Conservation (phyloP, 805 yeast genomes). For the Tetrapisispora pingtungensis region DNA sequence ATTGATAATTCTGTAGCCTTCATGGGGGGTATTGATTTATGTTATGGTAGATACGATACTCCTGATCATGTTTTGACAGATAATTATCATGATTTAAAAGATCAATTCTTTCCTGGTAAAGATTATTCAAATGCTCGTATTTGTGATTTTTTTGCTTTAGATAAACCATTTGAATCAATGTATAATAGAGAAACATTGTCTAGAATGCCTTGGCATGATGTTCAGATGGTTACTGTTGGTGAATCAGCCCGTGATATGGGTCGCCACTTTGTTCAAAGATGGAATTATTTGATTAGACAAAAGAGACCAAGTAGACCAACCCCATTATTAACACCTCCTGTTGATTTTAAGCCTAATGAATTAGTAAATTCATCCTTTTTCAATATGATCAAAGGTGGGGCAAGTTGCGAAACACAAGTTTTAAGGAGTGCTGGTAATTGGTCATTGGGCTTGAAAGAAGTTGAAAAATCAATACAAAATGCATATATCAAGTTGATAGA, state of each 20-base stretch:
- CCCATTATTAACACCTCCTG: slow-evolving; percentile 85
- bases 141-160: slow-evolving; percentile 71
- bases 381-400: slow-evolving; percentile 39
- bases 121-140: slow-evolving; percentile 95
- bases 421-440: slow-evolving; percentile 84
- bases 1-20: slow-evolving; percentile 84
- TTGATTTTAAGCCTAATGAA: slow-evolving; percentile 72
- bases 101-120: slow-evolving; percentile 82
- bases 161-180: slow-evolving; percentile 85
- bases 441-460: slow-evolving; percentile 82
- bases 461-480: slow-evolving; percentile 82
- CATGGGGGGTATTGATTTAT: slow-evolving; percentile 90
- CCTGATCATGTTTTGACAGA: slow-evolving; percentile 89
- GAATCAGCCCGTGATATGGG: slow-evolving; percentile 88
- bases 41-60: slow-evolving; percentile 93
- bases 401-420: slow-evolving; percentile 87
- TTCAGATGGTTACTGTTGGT: slow-evolving; percentile 91
- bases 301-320: slow-evolving; percentile 92
- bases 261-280: slow-evolving; percentile 92
- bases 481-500: slow-evolving; percentile 89
- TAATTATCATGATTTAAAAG: slow-evolving; percentile 43
- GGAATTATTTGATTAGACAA: slow-evolving; percentile 89
- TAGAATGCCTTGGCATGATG: slow-evolving; percentile 99
- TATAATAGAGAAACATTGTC: slow-evolving; percentile 74
- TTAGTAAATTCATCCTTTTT: slow-evolving; percentile 41